A percentile compares a stretch with the other conserved stretches of the same genome.
Evolutionary conservation across 352 stramenopile genomes (phyloP).

Genomic region (Phytophthora ramorum): DNA sequence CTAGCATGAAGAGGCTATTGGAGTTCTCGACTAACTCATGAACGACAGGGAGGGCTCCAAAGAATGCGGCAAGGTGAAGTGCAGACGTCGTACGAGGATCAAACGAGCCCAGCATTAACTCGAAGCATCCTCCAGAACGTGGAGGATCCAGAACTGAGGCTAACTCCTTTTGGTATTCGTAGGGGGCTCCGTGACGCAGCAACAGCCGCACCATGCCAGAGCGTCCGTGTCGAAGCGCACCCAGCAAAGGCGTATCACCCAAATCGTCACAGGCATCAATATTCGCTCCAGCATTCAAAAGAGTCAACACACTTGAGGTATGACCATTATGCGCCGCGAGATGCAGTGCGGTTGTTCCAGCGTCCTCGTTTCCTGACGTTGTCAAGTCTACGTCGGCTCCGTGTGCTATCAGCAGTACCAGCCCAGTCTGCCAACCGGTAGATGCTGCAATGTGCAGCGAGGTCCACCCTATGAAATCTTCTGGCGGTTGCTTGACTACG

Average conservation of each 20-base stretch:
- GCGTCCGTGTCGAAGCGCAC: constrained; percentile 38
- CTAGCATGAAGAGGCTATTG: constrained; percentile 27
- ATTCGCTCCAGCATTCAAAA: constrained; percentile 40
- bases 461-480: constrained; percentile 29
- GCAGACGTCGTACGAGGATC: constrained; percentile 37
- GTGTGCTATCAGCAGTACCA: constrained; percentile 32
- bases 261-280: constrained; percentile 23
- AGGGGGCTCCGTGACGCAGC: constrained; percentile 27
- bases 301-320: constrained; percentile 19
- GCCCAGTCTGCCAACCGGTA: constrained; percentile 33
- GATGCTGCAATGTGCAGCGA: constrained; percentile 38
- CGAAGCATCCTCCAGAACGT: background rate
- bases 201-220: constrained; percentile 37
- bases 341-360: constrained; percentile 30
- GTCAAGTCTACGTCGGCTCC: constrained; percentile 34
- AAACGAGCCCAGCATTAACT: constrained; percentile 23
- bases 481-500: background rate
- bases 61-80: constrained; percentile 52
- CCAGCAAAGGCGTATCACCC: constrained; percentile 32
- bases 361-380: constrained; percentile 1
- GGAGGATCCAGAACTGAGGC: background rate
- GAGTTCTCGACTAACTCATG: constrained; percentile 24
- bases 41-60: constrained; percentile 30
- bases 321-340: constrained; percentile 39
- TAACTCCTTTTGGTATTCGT: background rate